Evolutionary conservation across 2,329 filamentous ascomycete genomes (phyloP).

Genomic region (Diaporthe batatas): DNA sequence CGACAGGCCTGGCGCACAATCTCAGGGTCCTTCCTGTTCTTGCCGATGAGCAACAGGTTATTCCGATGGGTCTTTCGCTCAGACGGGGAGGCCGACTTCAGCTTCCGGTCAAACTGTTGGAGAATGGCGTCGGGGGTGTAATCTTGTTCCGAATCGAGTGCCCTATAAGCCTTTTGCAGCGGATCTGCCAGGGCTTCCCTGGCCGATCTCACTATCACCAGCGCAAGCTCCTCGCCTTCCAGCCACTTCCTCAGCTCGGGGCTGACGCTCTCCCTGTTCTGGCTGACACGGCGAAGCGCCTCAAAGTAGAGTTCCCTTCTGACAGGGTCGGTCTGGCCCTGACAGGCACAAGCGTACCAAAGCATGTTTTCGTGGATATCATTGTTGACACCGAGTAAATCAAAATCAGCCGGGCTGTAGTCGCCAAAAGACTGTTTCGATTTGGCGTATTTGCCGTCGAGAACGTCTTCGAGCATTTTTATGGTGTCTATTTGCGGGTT

Average conservation of each 20-base stretch:
- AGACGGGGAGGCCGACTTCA: conserved; percentile 44
- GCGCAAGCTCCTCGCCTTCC: conserved; percentile 36
- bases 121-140: conserved; percentile 17
- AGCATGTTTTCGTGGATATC: conserved; percentile 47
- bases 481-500: conserved; percentile 24
- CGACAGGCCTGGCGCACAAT: conserved; percentile 42
- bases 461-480: conserved; percentile 6
- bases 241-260: conserved; percentile 37
- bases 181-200: conserved; percentile 32
- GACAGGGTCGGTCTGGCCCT: conserved; percentile 45
- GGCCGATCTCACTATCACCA: conserved; percentile 37
- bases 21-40: conserved; percentile 44
- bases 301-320: conserved; percentile 41
- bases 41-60: conserved; percentile 48
- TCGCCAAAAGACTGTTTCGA: conserved; percentile 33
- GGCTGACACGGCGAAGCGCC: conserved; percentile 43
- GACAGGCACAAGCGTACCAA: conserved; percentile 47
- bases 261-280: conserved; percentile 44
- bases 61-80: conserved; percentile 45
- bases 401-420: conserved; percentile 42
- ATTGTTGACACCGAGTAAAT: conserved; percentile 45
- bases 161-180: conserved; percentile 36
- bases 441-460: conserved; percentile 39
- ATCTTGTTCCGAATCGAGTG: conserved; percentile 16
- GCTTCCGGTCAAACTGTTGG: conserved; percentile 9